Evolutionary conservation across 495 filamentous ascomycete genomes (phyloP).

Genomic region (Annulohypoxylon stygium): DNA sequence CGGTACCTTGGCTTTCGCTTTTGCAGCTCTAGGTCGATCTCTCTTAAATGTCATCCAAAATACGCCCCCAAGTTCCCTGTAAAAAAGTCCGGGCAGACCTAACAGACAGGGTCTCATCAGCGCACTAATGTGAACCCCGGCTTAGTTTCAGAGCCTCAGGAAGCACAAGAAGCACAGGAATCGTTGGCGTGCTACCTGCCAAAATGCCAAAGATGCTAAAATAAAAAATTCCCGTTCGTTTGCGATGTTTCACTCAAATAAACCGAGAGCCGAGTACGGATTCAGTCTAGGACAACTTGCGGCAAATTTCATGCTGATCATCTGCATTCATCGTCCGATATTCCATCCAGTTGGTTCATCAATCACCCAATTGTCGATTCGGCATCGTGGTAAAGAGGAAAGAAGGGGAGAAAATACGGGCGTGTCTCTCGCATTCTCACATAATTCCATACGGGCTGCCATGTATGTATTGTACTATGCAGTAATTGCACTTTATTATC

Average conservation of each 20-base stretch:
- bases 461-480: slow-evolving; percentile 6
- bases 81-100: slow-evolving; percentile 6
- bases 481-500: background rate
- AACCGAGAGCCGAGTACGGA: slow-evolving; percentile 14
- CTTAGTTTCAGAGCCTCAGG: slow-evolving; percentile 44
- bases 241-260: slow-evolving; percentile 29
- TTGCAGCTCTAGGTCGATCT: slow-evolving; percentile 32
- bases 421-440: background rate
- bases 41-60: slow-evolving; percentile 22
- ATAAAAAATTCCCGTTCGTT: slow-evolving; percentile 13
- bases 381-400: background rate
- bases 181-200: slow-evolving; percentile 13
- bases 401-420: slow-evolving; percentile 7
- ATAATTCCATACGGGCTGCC: background rate
- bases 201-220: background rate
- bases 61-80: slow-evolving; percentile 23
- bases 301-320: slow-evolving; percentile 30
- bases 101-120: slow-evolving; percentile 9
- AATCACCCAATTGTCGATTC: slow-evolving; percentile 29
- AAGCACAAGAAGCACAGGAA: slow-evolving; percentile 1
- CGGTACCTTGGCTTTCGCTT: slow-evolving; percentile 29
- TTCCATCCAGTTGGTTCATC: slow-evolving; percentile 25
- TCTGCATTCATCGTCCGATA: slow-evolving; percentile 43
- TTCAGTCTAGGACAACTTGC: slow-evolving; percentile 11
- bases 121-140: slow-evolving; percentile 31